Base-by-base conservation (phyloP, 176 grass and related monocot genomes). In the Triticum timopheevii region DNA sequence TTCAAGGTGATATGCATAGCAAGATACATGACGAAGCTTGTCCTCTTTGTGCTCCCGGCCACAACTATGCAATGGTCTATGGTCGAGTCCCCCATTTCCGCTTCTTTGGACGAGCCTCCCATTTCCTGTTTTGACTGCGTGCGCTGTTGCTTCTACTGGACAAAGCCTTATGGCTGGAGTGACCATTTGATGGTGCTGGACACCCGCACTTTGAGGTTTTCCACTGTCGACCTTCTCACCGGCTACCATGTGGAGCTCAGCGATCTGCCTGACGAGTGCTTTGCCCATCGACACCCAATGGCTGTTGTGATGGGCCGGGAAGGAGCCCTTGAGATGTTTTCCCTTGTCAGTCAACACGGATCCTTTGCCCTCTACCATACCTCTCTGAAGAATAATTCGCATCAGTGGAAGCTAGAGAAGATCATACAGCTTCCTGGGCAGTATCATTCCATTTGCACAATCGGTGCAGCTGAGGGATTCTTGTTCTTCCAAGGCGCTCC, bases 261-360 rank as follows among this genome's bases (percentile, higher is more conserved):
- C 6, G 1, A 17, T 19, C 5, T 52, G 4, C 15, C 50, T 19
- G 4, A 54, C 50, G 0, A 6, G 5, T 0, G 15, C 50, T 7
- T 19, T 54, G 16, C 0, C 1, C 16, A 0, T 16, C 50, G 16
- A 0, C 5, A 5, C 16, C 0, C 16, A 19, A 54, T 2, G 6
- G 50, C 16, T 0, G 7, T 84, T 75, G 69, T 15, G 6, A 10
- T n/a, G 24, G 69, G 25, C 15, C 3, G 23, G 19, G 82, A 64
- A 47, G 69, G 82, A 45, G 24, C 5, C 6, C 15, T 54, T 3
- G 23, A 52, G 50, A 54, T 54, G 50, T 54, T 54, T 54, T 54
- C 50, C 15, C 15, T 54, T 17, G 16, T 19, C 0, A 0, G 50
- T 54, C 50, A 54, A 54, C 50, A 54, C 1, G 50, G 50, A 2